Conservation (phyloP, 148 eudicot species). For the Camellia sinensis region DNA sequence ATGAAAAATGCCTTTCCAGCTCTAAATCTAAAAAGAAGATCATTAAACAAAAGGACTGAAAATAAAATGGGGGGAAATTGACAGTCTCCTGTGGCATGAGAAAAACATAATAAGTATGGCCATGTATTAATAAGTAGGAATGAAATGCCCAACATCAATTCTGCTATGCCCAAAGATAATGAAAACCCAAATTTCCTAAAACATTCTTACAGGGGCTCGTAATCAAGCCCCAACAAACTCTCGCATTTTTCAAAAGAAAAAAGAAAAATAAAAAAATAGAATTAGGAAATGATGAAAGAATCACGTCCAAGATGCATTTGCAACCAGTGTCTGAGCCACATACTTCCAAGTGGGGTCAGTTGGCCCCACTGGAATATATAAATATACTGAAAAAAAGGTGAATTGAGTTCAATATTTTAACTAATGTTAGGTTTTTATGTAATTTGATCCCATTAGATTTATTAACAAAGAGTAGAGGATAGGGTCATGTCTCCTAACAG, state of each 20-base stretch:
- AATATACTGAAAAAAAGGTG: too few relatives aligned
- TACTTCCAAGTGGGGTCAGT: too few relatives aligned
- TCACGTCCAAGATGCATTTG: not conserved
- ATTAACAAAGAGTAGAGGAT: too few relatives aligned
- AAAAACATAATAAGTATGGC: not conserved
- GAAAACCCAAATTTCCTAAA: not conserved
- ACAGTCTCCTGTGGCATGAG: not conserved
- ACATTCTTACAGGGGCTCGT: not conserved
- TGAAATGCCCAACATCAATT: not conserved
- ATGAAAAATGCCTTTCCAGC: not conserved
- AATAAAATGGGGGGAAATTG: not conserved
- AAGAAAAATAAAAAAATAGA: not conserved
- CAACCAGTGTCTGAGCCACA: too few relatives aligned
- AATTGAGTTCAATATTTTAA: too few relatives aligned
- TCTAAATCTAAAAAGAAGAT: not conserved
- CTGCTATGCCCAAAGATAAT: not conserved
- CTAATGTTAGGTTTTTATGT: too few relatives aligned
- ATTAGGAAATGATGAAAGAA: not conserved
- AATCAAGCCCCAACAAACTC: not conserved
- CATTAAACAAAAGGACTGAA: too few relatives aligned
- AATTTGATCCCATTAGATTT: too few relatives aligned
- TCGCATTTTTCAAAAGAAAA: not conserved
- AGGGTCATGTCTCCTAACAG: too few relatives aligned
- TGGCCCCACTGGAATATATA: too few relatives aligned
- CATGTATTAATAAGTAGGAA: not conserved